Percentiles rank a stretch among this genome's conserved stretches.
phyloP scores from a whole-genome alignment of 768 basidiomycete species.

The Termitomyces titanicus region DNA sequence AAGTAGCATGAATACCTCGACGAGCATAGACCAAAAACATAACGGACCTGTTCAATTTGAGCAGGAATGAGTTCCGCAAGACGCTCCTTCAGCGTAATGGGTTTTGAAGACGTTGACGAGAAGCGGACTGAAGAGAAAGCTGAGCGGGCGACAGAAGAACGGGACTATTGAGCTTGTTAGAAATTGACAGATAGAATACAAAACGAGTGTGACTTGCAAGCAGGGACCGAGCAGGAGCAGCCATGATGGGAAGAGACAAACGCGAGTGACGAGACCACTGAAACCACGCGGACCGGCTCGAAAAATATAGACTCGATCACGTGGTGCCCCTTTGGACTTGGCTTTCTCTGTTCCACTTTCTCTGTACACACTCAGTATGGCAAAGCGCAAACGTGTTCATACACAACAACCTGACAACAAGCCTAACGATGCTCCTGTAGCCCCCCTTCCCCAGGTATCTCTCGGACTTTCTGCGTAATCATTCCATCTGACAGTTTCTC shows the following conservation, averaged over 20 bases:
- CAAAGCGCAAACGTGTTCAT: slow-evolving; percentile 29
- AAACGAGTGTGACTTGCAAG: slow-evolving; percentile 28
- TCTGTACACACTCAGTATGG: slow-evolving; percentile 18
- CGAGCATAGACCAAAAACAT: background rate
- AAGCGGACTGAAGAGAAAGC: slow-evolving; percentile 49
- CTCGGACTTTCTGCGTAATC: background rate
- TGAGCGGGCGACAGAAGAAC: slow-evolving; percentile 42
- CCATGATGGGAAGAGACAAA: slow-evolving; percentile 31
- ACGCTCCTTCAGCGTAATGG: slow-evolving; percentile 84
- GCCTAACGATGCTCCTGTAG: slow-evolving; percentile 8
- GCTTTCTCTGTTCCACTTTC: slow-evolving; percentile 9
- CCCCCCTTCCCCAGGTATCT: slow-evolving; percentile 48
- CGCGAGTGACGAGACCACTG: slow-evolving; percentile 10
- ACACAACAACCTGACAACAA: slow-evolving; percentile 12
- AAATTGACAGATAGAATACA: slow-evolving; percentile 1
- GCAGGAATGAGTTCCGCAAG: slow-evolving; percentile 91
- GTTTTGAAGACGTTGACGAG: slow-evolving; percentile 63
- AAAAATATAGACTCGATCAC: slow-evolving; percentile 19
- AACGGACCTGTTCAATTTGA: slow-evolving; percentile 68
- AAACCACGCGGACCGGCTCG: background rate
- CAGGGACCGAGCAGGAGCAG: slow-evolving; percentile 32
- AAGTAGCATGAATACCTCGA: slow-evolving; percentile 10
- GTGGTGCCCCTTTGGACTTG: too few species aligned
- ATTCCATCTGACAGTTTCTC: background rate
- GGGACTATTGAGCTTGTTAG: slow-evolving; percentile 35